Base-by-base conservation (phyloP, 2,329 filamentous ascomycete species). In the Emergomyces orientalis region DNA sequence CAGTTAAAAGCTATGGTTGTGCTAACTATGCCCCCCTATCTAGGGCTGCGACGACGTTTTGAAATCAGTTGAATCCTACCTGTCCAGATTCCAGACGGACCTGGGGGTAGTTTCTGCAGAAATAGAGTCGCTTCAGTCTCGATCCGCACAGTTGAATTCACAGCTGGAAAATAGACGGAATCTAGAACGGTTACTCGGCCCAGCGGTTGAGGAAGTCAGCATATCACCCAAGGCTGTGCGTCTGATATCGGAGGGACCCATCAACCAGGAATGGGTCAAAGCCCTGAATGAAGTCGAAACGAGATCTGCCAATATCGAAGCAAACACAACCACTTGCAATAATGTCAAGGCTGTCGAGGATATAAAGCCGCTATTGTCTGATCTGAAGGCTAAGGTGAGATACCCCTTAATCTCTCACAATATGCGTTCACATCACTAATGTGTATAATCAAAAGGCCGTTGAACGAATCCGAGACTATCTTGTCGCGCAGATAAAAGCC, bases 401-500 rank as follows among this genome's bases (percentile, higher is more conserved):
- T 45, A 32, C 13, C 43, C 30, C 8, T 22, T 25, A 30, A 51
- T 22, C 8, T 37, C 60, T 32, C n/a, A n/a, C n/a, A n/a, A n/a
- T n/a, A n/a, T n/a, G n/a, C n/a, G n/a, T n/a, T n/a, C n/a, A n/a
- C n/a, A n/a, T n/a, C n/a, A n/a, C n/a, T n/a, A n/a, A n/a, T n/a
- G n/a, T n/a, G n/a, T n/a, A n/a, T n/a, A n/a, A n/a, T n/a, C 34
- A 1, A 59, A 62, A 89, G 86, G 93, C 92, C n/a, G 82, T 96
- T 34, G 91, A 97, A 76, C 86, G 94, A 63, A 96, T 97, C 74
- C 85, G 95, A 63, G 94, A 99, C 74, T 95, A 96, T 71, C 82
- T 99, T 45, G 94, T 99, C 14, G 85, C 90, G 19, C 93, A 97
- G 74, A 94, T 99, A 73, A 96, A 96, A 75, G 90, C 92, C 4